A percentile compares a stretch with the other conserved stretches of the same genome.
Conservation (phyloP, 192 early-diverging fungal species). For the Spinellus fusiger region DNA sequence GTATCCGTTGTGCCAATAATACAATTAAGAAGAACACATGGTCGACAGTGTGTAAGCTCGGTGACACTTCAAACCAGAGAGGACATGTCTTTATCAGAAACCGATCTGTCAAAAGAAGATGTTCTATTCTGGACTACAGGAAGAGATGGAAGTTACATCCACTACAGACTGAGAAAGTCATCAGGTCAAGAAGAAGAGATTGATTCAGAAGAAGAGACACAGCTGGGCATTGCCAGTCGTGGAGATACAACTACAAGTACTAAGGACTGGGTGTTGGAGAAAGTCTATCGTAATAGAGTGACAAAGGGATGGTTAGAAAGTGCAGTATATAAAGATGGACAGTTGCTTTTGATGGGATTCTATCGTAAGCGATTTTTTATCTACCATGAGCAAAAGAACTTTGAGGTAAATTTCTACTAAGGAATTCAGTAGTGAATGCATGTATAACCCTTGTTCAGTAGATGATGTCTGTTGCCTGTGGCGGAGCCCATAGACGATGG, state of each 20-base stretch:
- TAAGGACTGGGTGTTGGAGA: constrained; percentile 36
- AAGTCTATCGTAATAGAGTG: constrained; percentile 52
- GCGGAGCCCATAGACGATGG: constrained; percentile 71
- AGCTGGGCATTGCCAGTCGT: constrained; percentile 2
- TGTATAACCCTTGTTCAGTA: neutral
- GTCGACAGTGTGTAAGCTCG: constrained; percentile 43
- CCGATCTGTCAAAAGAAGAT: constrained; percentile 18
- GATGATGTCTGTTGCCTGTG: constrained; percentile 64
- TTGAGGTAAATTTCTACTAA: constrained; percentile 38
- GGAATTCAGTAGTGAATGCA: neutral
- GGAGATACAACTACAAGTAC: neutral
- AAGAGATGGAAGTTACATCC: constrained; percentile 57
- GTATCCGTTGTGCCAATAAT: constrained; percentile 20
- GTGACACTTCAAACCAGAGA: constrained; percentile 17
- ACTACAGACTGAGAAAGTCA: constrained; percentile 38
- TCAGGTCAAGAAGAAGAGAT: constrained; percentile 8
- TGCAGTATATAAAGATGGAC: constrained; percentile 42
- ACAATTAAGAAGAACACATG: constrained; percentile 38
- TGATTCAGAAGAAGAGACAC: neutral
- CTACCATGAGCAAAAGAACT: constrained; percentile 59
- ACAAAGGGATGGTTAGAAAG: constrained; percentile 75
- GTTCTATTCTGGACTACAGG: constrained; percentile 55
- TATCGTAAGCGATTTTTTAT: constrained; percentile 68
- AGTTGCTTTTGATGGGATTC: constrained; percentile 63
- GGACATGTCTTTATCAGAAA: neutral